Evolutionary conservation across 2,329 filamentous ascomycete genomes (phyloP).

Genomic region (Xylaria sp.): DNA sequence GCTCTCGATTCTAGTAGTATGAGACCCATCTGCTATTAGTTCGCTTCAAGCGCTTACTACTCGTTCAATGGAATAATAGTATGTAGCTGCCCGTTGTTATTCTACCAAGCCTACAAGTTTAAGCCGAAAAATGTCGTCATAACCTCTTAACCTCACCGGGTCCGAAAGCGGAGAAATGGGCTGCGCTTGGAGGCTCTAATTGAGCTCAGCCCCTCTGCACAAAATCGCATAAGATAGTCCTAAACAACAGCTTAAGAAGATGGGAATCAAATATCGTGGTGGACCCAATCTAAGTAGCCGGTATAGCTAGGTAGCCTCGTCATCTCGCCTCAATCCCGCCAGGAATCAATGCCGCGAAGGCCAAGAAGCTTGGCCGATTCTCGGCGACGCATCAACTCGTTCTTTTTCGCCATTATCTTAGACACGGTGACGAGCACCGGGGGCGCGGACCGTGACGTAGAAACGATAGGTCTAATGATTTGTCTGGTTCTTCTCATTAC

Average conservation of each 20-base stretch:
- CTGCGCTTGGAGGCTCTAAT: background rate
- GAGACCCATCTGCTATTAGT: background rate
- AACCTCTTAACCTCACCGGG: slow-evolving; percentile 5
- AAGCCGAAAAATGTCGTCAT: slow-evolving; percentile 24
- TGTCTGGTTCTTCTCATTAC: slow-evolving; percentile 22
- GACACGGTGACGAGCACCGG: slow-evolving; percentile 1
- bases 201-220: slow-evolving; percentile 2
- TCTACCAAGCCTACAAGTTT: background rate
- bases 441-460: slow-evolving; percentile 19
- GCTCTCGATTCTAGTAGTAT: slow-evolving; percentile 3
- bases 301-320: too few species aligned
- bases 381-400: slow-evolving; percentile 24
- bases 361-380: slow-evolving; percentile 36
- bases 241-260: too few species aligned
- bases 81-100: background rate
- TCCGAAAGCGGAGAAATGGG: slow-evolving; percentile 3
- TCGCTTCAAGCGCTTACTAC: slow-evolving; percentile 11
- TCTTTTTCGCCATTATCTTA: background rate
- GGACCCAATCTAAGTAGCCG: too few species aligned
- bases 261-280: too few species aligned
- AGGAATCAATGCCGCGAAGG: slow-evolving; percentile 27
- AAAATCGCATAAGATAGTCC: background rate
- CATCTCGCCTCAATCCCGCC: background rate
- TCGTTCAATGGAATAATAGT: background rate
- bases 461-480: slow-evolving; percentile 1